These are phyloP conservation scores for Kodamaea nitidulidarum DNA, from an alignment of 805 yeast genomes.

Conservation along the genomic window DNA sequence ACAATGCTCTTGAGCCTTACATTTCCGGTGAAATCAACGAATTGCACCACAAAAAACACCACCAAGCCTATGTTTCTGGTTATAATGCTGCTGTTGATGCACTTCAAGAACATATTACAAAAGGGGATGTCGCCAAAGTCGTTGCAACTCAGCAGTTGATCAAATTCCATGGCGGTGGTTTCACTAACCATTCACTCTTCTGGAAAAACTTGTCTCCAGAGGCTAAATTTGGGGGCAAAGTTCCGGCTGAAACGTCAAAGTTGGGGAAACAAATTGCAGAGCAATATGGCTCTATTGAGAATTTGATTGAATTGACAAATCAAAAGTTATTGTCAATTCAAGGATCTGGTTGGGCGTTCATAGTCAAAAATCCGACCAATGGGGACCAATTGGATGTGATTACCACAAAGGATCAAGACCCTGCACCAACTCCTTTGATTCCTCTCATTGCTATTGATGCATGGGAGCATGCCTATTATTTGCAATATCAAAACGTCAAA, in stretches of 20 bases:
- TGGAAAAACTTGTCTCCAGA: constrained; percentile 48
- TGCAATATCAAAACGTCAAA: constrained; percentile 50
- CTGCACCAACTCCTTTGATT: constrained; percentile 40
- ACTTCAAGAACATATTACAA: constrained; percentile 29
- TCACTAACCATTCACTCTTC: constrained; percentile 47
- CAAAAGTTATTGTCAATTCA: constrained; percentile 45
- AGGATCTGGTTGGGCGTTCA: constrained; percentile 53
- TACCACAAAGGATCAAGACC: constrained; percentile 47
- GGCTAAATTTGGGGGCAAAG: constrained; percentile 37
- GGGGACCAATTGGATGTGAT: constrained; percentile 42
- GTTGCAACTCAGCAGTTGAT: constrained; percentile 43
- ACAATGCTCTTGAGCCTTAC: constrained; percentile 46
- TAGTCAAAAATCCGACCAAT: constrained; percentile 43
- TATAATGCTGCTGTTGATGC: constrained; percentile 44
- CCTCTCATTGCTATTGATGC: constrained; percentile 50
- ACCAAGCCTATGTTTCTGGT: constrained; percentile 47
- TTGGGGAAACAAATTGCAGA: constrained; percentile 34
- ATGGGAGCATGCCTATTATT: constrained; percentile 54
- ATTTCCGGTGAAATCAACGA: constrained; percentile 45
- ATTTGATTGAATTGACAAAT: constrained; percentile 39
- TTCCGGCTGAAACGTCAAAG: constrained; percentile 23
- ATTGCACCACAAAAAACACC: constrained; percentile 48
- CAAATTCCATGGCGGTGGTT: constrained; percentile 51
- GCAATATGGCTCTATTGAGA: constrained; percentile 45
- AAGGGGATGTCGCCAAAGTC: constrained; percentile 38